A percentile compares a stretch with the other conserved stretches of the same genome.
These are phyloP conservation scores for Pseudogymnoascus sp. DNA, from an alignment of 2,329 filamentous ascomycete genomes.

Conservation along the genomic window DNA sequence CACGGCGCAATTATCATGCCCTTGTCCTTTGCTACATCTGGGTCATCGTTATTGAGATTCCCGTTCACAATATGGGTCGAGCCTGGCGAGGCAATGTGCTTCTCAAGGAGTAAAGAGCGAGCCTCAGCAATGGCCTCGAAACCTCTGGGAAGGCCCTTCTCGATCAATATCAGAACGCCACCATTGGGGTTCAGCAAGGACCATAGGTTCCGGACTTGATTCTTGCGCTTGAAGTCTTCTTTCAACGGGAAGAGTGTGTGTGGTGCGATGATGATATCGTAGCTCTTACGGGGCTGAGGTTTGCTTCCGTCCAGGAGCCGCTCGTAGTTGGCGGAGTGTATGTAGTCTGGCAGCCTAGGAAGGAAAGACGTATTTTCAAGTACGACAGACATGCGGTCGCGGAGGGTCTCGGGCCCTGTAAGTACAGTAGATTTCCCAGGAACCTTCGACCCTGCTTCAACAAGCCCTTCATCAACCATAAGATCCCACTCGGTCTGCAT, in stretches of 20 bases:
- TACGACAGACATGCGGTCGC: constrained; percentile 65
- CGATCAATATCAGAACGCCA: constrained; percentile 76
- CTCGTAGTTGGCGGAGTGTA: constrained; percentile 54
- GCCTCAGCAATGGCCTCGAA: constrained; percentile 89
- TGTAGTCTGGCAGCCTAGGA: constrained; percentile 79
- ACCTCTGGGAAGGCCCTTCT: constrained; percentile 84
- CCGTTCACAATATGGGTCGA: constrained; percentile 33
- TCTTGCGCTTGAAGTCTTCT: constrained; percentile 67
- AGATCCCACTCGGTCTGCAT: constrained; percentile 72
- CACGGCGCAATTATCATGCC: constrained; percentile 66
- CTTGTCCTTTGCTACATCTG: constrained; percentile 40
- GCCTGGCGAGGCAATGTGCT: constrained; percentile 59
- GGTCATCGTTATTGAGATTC: constrained; percentile 21
- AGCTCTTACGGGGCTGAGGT: constrained; percentile 60
- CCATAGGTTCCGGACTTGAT: constrained; percentile 83
- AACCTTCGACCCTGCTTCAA: constrained; percentile 41
- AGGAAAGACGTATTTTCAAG: constrained; percentile 87
- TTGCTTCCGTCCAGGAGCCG: constrained; percentile 51
- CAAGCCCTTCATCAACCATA: constrained; percentile 44
- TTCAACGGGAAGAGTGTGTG: constrained; percentile 70
- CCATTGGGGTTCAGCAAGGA: constrained; percentile 72
- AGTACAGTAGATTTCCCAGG: constrained; percentile 72
- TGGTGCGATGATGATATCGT: constrained; percentile 82
- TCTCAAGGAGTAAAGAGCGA: constrained; percentile 66
- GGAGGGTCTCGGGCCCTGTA: constrained; percentile 64